Conservation (phyloP, 2,329 filamentous ascomycete genomes). For the Aspergillus chevalieri region DNA sequence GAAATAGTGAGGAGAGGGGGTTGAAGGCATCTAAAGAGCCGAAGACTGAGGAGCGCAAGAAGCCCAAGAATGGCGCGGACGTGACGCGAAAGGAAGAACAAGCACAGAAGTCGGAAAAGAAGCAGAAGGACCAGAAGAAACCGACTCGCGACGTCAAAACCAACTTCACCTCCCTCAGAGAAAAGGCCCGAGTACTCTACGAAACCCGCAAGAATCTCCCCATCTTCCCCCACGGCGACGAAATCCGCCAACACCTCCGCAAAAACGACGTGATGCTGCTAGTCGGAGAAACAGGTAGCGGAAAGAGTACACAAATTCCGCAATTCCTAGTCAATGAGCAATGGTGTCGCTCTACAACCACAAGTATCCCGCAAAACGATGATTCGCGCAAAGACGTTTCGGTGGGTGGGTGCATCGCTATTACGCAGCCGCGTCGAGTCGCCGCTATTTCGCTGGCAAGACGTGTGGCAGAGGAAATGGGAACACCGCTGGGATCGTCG, state of each 20-base stretch:
- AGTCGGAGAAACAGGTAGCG: conserved; percentile 89
- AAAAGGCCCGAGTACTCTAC: conserved; percentile 44
- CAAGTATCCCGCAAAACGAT: conserved; percentile 38
- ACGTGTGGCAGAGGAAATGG: conserved; percentile 80
- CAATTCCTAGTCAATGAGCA: conserved; percentile 75
- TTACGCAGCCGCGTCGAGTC: conserved; percentile 89
- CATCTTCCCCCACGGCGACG: conserved; percentile 67
- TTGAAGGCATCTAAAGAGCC: not conserved
- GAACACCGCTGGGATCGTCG: conserved; percentile 54
- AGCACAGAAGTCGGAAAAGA: not conserved
- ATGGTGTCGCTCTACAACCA: conserved; percentile 65
- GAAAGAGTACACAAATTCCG: conserved; percentile 93
- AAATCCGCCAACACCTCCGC: conserved; percentile 60
- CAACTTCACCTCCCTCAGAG: conserved; percentile 29
- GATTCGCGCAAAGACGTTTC: conserved; percentile 37
- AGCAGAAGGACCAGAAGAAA: conserved; percentile 6
- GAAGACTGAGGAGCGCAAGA: not conserved
- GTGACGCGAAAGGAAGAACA: conserved; percentile 1
- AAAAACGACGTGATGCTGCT: conserved; percentile 72
- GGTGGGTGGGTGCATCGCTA: conserved; percentile 76
- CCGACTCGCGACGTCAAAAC: conserved; percentile 16
- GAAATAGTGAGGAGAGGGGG: not conserved
- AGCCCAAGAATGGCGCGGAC: not conserved
- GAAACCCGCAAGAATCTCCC: conserved; percentile 62
- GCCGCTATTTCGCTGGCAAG: conserved; percentile 86